Evolutionary conservation across 2,329 filamentous ascomycete species (phyloP), one percentile per base, ranked within the genome.

Genomic region (Ilyonectria robusta): DNA sequence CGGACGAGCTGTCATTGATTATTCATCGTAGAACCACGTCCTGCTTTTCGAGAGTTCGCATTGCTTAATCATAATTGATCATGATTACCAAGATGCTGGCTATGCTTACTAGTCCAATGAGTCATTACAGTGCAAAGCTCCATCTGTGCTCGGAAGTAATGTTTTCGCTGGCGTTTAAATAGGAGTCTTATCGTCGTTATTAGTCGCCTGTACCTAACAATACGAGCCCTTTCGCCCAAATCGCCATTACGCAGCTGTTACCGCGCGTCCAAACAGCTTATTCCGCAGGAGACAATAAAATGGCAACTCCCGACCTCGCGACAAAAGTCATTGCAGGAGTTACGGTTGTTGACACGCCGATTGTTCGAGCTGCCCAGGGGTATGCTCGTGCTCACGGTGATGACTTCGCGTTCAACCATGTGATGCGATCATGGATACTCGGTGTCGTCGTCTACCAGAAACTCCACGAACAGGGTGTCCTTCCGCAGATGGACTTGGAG

Each of bases 391-490:
- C 31, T 37, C 51, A 54, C 51, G 21, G 13, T 21, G 51, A 54
- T 15, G 51, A 54, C 31, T 23, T 35, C 13, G 51, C 51, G 10
- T 54, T 37, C 51, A 54, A 54, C 19, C 51, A 54, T 40, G 51
- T 54, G 31, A 54, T 54, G 51, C 51, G 51, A 35, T 23, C 51
- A 40, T 54, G 51, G 51, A 54, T 54, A 2, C 33, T 54, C 33
- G 51, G 51, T 15, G 51, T 40, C 31, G n/a, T 54, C 31, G 19
- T 54, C 51, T 54, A 54, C n/a, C 51, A 54, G 19, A 35, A 40
- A 23, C 33, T 54, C n/a, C 17, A 23, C 17, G 51, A 11, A 40
- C 37, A 54, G 51, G 51, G 51, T 21, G 2, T 37, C 13, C n/a
- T 54, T 11, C 19, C 51, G n/a, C n/a, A 35, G 7, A 37, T 54